These are phyloP conservation scores for Aspergillus sp. DNA, from an alignment of 2,329 filamentous ascomycete species.

Conservation along the genomic window DNA sequence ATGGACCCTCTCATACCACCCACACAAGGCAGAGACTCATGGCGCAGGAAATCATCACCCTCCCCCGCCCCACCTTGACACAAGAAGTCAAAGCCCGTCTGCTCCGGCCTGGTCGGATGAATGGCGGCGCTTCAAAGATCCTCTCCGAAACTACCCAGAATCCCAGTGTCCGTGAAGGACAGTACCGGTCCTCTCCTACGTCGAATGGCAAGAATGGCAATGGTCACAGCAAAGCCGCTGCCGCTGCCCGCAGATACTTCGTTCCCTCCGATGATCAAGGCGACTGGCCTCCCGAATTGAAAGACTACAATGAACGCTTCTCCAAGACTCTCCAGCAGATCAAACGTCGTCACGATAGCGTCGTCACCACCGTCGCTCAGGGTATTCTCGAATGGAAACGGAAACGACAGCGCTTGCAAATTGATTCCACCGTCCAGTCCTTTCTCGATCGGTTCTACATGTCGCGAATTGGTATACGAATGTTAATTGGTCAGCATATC, in stretches of 20 bases:
- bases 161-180: conserved; percentile 77
- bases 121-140: conserved; percentile 56
- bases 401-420: conserved; percentile 92
- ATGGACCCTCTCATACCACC: conserved; percentile 28
- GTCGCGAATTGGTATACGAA: conserved; percentile 97
- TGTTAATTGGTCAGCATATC: conserved; percentile 98
- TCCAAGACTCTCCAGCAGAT: conserved; percentile 84
- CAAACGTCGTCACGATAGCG: conserved; percentile 91
- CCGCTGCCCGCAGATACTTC: conserved; percentile 66
- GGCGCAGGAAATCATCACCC: conserved; percentile 72
- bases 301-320: conserved; percentile 90
- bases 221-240: conserved; percentile 46
- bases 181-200: conserved; percentile 55
- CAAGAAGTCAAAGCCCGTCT: conserved; percentile 72
- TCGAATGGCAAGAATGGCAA: conserved; percentile 38
- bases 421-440: conserved; percentile 92
- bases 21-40: conserved; percentile 12
- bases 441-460: conserved; percentile 99
- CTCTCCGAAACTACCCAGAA: conserved; percentile 81
- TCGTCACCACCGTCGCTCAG: conserved; percentile 96
- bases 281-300: conserved; percentile 89
- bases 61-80: conserved; percentile 69
- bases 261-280: conserved; percentile 79
- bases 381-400: conserved; percentile 98
- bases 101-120: conserved; percentile 45